Base-by-base conservation (phyloP, 495 filamentous ascomycete species). In the Penicillium arizonense region DNA sequence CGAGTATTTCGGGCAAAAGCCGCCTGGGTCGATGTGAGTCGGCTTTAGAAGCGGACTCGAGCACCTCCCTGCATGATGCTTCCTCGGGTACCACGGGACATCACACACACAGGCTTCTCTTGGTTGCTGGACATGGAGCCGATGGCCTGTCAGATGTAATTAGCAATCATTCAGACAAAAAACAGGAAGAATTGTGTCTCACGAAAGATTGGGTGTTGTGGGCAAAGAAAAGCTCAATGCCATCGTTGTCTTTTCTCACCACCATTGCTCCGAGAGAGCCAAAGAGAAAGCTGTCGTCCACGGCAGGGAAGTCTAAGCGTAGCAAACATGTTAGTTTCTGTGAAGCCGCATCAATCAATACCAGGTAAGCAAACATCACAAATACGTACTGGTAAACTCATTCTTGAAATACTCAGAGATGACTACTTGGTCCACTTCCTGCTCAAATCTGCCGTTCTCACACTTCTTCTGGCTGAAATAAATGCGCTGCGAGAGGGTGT, bases 161-260 rank as follows among this genome's bases (percentile, higher is more conserved):
- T 53, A 65, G 61, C 21, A 11, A 18, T 11, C 32, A 30, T 3
- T 5, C 12, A 12, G 10, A 10, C 23, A 12, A 3, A 12, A 3
- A 7, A 3, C 8, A 23, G 12, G 8, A 38, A 34, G 21, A 12
- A 40, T 21, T n/a, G 5, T 13, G 10, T 16, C 78, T 71, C 60
- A 83, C 77, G 62, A 97, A 96, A 0, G 90, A 94, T 58, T 96
- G 90, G 3, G 91, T 96, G 63, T 95, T 97, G 69, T 97, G 91
- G 1, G 84, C 90, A 65, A 92, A 97, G 67, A 90, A 91, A 14
- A 97, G 74, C 55, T 81, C 88, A 28, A 87, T 78, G 2, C 89
- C 90, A 23, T 80, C 73, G 3, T 71, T 66, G 1, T 82, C 85
- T 69, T 88, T 91, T 72, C 96, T 96, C 44, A 93, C 87, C 6